Base-by-base conservation (phyloP, 345 rosid species). In the Eutrema japonicum region DNA sequence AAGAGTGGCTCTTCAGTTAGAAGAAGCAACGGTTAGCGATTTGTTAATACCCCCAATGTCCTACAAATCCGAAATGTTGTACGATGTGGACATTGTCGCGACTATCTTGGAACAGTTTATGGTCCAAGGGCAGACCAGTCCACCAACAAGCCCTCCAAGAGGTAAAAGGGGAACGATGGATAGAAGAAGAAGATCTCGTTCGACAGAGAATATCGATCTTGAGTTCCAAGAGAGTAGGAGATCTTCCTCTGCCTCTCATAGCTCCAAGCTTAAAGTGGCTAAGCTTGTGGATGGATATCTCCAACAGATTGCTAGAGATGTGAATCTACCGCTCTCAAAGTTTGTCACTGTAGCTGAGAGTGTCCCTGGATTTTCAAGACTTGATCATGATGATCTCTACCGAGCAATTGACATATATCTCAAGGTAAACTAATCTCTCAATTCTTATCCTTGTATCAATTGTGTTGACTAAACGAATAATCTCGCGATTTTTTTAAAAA, bases 171-270 rank as follows among this genome's bases (percentile, higher is more conserved):
- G 84, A 65, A 81, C 80, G 9, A 52, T 14, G 60, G 71, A 77
- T 64, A 86, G 90, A 80, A 86, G 96, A 85, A 83, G 96, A 78
- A 82, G 97, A 81, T 95, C 99, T 12, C 86, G 99, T 72, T 95
- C 99, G 0, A 92, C 96, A 0, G 96, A 95, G 81, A 88, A 90
- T 71, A 87, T 92, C 11, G 83, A 88, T 72, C 81, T 86, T 64
- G 97, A 87, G 78, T 87, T 90, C 42, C 99, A 92, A 56, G 96
- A 87, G 38, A 90, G 94, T 66, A 85, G 99, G 60, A 85, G 97
- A 77, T 95, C 99, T 11, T 95, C 97, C 79, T 92, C 97, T 45
- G 99, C 96, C 40, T 90, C 97, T 11, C 99, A 95, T 75, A 82
- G 96, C 81, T 84, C 96, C 51, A 95, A 95, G 82, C 76, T 92